Evolutionary conservation across 2,329 filamentous ascomycete species (phyloP).

Genomic region (Amphichorda felina): DNA sequence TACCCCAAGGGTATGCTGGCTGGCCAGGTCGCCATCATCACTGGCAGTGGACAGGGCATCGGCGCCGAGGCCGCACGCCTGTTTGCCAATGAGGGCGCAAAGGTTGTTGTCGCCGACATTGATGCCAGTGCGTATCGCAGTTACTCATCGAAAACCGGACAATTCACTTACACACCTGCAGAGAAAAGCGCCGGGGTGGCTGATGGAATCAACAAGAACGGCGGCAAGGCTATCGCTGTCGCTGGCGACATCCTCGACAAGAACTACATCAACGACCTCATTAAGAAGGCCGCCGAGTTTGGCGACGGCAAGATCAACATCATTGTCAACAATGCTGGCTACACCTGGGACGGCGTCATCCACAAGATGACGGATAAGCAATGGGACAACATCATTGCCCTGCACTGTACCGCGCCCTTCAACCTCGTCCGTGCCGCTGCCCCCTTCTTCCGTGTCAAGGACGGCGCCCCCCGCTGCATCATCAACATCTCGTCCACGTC

Average conservation of each 20-base stretch:
- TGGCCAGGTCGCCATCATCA: slow-evolving; percentile 79
- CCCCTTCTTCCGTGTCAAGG: slow-evolving; percentile 78
- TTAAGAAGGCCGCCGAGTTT: slow-evolving; percentile 66
- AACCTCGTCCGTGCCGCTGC: slow-evolving; percentile 68
- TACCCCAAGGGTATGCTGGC: slow-evolving; percentile 69
- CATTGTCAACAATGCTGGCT: slow-evolving; percentile 85
- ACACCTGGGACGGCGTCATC: slow-evolving; percentile 87
- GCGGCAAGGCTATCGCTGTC: slow-evolving; percentile 60
- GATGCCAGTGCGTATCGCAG: slow-evolving; percentile 38
- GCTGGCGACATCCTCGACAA: slow-evolving; percentile 66
- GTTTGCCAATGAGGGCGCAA: slow-evolving; percentile 81
- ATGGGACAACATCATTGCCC: slow-evolving; percentile 76
- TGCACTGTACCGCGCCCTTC: slow-evolving; percentile 81
- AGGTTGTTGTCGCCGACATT: slow-evolving; percentile 74
- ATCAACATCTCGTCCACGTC: slow-evolving; percentile 78
- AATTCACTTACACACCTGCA: slow-evolving; percentile 19
- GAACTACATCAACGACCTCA: slow-evolving; percentile 58
- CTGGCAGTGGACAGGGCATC: slow-evolving; percentile 77
- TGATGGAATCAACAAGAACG: slow-evolving; percentile 53
- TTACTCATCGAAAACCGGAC: too few relatives aligned
- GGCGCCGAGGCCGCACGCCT: slow-evolving; percentile 72
- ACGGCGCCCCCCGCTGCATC: slow-evolving; percentile 66
- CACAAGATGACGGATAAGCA: slow-evolving; percentile 89
- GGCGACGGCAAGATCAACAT: slow-evolving; percentile 82
- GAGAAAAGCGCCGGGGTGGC: slow-evolving; percentile 60